Conservation (phyloP, 2,329 filamentous ascomycete genomes). For the Parafenestella ontariensis region DNA sequence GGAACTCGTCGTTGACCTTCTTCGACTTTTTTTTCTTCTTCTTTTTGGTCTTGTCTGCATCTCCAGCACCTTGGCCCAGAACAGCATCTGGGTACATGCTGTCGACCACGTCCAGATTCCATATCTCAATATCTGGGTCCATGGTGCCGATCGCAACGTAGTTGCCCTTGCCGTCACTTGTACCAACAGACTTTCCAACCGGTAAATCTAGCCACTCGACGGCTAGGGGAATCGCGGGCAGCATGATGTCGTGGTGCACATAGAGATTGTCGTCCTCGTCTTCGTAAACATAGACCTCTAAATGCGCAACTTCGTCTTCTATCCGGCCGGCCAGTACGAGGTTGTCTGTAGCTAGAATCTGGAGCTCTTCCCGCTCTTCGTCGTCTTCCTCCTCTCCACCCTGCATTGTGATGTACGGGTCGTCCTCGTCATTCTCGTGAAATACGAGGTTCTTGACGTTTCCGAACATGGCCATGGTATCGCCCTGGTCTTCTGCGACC, state of each 20-base stretch:
- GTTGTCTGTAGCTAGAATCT: constrained; percentile 92
- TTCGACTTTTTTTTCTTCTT: constrained; percentile 91
- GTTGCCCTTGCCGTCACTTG: constrained; percentile 75
- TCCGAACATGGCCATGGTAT: constrained; percentile 89
- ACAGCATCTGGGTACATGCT: constrained; percentile 99
- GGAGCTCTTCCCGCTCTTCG: constrained; percentile 90
- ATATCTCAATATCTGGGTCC: constrained; percentile 98
- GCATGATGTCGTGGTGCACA: constrained; percentile 99
- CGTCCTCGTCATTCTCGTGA: constrained; percentile 91
- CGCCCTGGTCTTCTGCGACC: constrained; percentile 71
- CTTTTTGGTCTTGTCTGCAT: constrained; percentile 67
- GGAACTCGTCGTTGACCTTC: constrained; percentile 89
- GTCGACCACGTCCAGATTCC: constrained; percentile 95
- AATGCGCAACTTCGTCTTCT: constrained; percentile 94
- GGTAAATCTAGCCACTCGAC: constrained; percentile 95
- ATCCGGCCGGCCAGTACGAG: constrained; percentile 90
- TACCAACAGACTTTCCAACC: constrained; percentile 68
- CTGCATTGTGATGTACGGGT: constrained; percentile 93
- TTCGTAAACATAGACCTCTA: constrained; percentile 98
- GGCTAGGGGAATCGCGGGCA: constrained; percentile 93
- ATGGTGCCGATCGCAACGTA: constrained; percentile 96
- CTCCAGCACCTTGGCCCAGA: constrained; percentile 71
- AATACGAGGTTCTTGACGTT: constrained; percentile 94
- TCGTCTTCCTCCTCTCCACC: constrained; percentile 74
- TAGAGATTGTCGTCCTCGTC: constrained; percentile 95